Conservation (phyloP, 1,284 basidiomycete genomes). For the Mixia osmundae region DNA sequence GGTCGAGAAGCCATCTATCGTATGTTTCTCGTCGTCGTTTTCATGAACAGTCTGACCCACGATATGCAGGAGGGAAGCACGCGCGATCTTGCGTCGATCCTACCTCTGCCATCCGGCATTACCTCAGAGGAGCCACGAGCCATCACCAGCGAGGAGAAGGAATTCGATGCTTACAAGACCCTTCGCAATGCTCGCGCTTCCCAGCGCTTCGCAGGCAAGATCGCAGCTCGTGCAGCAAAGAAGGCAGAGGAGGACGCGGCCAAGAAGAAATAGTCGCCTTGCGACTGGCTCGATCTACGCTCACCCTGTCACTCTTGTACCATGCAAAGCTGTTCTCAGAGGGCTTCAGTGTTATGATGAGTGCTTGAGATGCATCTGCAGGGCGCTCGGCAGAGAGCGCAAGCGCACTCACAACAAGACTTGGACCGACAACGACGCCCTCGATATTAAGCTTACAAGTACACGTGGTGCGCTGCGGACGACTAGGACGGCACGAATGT, state of each 20-base stretch:
- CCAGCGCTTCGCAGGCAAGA: slow-evolving; percentile 62
- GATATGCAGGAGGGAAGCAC: slow-evolving; percentile 62
- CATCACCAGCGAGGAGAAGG: slow-evolving; percentile 78
- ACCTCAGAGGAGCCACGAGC: slow-evolving; percentile 63
- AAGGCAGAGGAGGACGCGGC: slow-evolving; percentile 33
- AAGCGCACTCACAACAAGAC: too few species aligned
- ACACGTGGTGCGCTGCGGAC: too few species aligned
- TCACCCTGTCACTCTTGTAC: too few species aligned
- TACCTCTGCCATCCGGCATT: slow-evolving; percentile 42
- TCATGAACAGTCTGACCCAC: slow-evolving; percentile 27
- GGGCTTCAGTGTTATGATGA: too few species aligned
- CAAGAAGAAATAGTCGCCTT: slow-evolving; percentile 1
- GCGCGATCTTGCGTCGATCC: slow-evolving; percentile 27
- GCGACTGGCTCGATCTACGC: too few species aligned
- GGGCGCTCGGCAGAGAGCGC: too few species aligned
- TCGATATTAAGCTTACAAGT: too few species aligned
- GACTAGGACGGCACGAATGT: too few species aligned
- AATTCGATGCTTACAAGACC: slow-evolving; percentile 65
- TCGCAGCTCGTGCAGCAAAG: slow-evolving; percentile 43
- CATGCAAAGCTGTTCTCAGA: too few species aligned
- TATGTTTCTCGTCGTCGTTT: slow-evolving; percentile 26
- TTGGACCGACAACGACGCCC: too few species aligned
- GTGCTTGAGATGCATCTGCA: too few species aligned
- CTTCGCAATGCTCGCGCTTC: slow-evolving; percentile 69
- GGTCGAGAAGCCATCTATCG: slow-evolving; percentile 72